Evolutionary conservation across 192 early-diverging fungal genomes (phyloP).

Genomic region (Phlyctochytrium arcticum): DNA sequence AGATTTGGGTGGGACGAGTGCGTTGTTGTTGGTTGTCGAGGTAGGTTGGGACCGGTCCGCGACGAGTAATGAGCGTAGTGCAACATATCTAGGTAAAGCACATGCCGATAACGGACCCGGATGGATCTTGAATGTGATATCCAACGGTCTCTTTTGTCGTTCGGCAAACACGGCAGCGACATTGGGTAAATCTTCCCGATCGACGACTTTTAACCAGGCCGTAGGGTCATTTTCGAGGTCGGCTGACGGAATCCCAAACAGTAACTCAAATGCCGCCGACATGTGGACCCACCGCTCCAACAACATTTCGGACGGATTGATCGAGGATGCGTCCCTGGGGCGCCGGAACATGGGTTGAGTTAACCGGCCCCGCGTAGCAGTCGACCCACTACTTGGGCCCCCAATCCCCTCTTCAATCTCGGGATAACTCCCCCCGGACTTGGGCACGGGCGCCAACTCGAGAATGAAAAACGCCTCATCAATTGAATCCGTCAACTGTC

Average conservation of each 20-base stretch:
- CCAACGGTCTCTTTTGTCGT: slow-evolving; percentile 4
- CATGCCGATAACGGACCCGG: not conserved
- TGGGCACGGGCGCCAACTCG: not conserved
- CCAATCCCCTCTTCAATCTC: too few relatives aligned
- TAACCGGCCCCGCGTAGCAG: too few relatives aligned
- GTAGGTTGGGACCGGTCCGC: not conserved
- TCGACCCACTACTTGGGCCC: too few relatives aligned
- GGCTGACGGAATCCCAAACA: slow-evolving; percentile 4
- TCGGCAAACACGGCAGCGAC: not conserved
- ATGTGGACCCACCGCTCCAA: not conserved
- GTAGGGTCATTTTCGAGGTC: slow-evolving; percentile 12
- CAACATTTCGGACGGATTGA: not conserved
- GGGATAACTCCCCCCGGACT: too few relatives aligned
- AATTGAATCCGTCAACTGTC: slow-evolving; percentile 15
- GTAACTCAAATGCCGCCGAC: not conserved
- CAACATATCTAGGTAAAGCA: not conserved
- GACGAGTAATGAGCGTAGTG: slow-evolving; percentile 8
- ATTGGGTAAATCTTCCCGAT: not conserved
- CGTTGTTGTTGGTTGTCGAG: not conserved
- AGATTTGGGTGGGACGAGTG: not conserved
- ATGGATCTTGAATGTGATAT: slow-evolving; percentile 16
- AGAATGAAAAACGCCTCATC: slow-evolving; percentile 20
- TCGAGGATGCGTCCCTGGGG: not conserved
- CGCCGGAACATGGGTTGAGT: too few relatives aligned
- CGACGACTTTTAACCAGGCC: slow-evolving; percentile 8